Base-by-base conservation (phyloP, 352 stramenopile genomes). In the Phytophthora agathidicida region DNA sequence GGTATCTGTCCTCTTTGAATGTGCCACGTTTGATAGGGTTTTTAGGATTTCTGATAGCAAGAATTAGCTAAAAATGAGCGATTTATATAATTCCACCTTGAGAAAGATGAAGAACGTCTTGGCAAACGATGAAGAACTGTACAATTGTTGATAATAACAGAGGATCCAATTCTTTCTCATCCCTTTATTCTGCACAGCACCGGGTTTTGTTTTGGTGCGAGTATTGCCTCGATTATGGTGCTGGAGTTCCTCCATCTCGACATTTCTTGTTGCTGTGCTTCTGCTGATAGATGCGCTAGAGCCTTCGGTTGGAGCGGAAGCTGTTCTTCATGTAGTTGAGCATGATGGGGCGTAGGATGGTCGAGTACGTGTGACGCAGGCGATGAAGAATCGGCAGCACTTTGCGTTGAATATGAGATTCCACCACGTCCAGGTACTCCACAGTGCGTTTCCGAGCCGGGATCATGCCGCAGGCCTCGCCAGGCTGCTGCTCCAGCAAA, bases 361-460 rank as follows among this genome's bases (percentile, higher is more conserved):
- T 88, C 57, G 80, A 90, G 70, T 92, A 92, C 26, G 83, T 92
- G 56, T 88, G 77, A 20, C 83, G 80, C 43, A 94, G 56, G 16
- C 85, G 85, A 31, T 87, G 68, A 26, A 94, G 69, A 32, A 94
- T 94, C 48, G 85, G 85, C 41, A 94, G 61, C 22, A 94, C 83
- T 54, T 94, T 91, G 37, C 80, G 85, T 60, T 89, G 70, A 52
- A 94, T 94, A 62, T 94, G 85, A 27, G 80, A 86, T 72, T 94
- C 85, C 43, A 94, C 82, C 38, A 90, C 75, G 56, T 91, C 77
- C 46, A 94, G 59, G 43, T 92, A 92, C 62, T 85, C 83, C 7
- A 92, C 69, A 17, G 78, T 88, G 44, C 83, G 80, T 62, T 92
- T 92, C 19, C 78, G 73, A 10, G 68, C 54, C 32, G 83, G 77